Base-by-base conservation (phyloP, 2,329 filamentous ascomycete genomes). In the Phialocephala subalpina region DNA sequence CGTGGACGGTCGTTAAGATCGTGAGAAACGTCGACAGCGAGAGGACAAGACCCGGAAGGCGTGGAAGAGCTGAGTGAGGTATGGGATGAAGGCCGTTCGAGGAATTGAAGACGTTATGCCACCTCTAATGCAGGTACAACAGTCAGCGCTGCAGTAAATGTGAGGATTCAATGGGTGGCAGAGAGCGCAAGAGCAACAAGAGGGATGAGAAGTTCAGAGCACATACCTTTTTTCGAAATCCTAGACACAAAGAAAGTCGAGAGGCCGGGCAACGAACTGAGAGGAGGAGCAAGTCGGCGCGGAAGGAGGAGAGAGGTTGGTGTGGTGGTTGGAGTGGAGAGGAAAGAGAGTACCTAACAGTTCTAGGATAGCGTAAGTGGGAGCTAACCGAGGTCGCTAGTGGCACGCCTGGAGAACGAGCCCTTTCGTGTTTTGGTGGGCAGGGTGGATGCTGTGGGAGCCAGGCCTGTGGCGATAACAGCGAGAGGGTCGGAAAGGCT, bases 71-170 rank as follows among this genome's bases (percentile, higher is more conserved):
- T 57, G 53, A 33, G 45, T 55, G 65, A 49, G 61, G 66, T 58
- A 60, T 58, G 55, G 59, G 60, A 65, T 64, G 63, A 65, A 53
- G 57, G 57, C 60, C 64, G 65, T 67, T 63, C 65, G 68, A 68
- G 67, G 66, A 70, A 72, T 72, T 69, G 70, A 70, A 69, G 67
- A 65, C 67, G 61, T 72, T 71, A 68, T 71, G 67, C 73, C 71
- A 76, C 72, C 71, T 76, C 73, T 77, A 73, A 75, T 76, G 75
- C 75, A 77, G 75, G 75, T 75, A 76, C 76, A 72, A 69, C 64
- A 69, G 69, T 75, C 73, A 75, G 72, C 72, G 67, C 68, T 73
- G 73, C 74, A 76, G 68, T 68, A 71, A 67, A 66, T 63, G 63
- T 68, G 65, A 70, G 69, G 67, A 72, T 70, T 70, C 70, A 72